Conservation (phyloP, 352 stramenopile genomes). For the Pythium grandisporangium region DNA sequence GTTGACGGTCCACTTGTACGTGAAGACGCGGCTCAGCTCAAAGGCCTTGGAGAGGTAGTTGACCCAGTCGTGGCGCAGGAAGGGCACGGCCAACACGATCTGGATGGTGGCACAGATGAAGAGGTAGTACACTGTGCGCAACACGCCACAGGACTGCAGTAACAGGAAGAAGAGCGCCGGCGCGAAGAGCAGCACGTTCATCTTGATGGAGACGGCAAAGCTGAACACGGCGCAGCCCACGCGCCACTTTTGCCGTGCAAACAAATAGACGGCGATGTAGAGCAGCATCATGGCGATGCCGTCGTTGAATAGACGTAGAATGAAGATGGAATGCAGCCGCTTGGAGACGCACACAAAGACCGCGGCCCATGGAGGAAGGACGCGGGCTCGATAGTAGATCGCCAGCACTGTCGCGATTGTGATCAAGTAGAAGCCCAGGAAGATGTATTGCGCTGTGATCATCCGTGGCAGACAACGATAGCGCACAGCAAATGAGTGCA, state of each 20-base stretch:
- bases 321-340: conserved; percentile 97
- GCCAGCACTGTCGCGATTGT: conserved; percentile 83
- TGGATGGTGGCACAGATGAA: conserved; percentile 89
- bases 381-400: conserved; percentile 79
- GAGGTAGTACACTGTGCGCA: conserved; percentile 80
- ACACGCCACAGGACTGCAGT: conserved; percentile 83
- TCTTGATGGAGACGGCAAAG: conserved; percentile 97
- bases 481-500: too few relatives aligned
- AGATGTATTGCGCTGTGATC: conserved; percentile 88
- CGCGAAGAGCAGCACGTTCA: conserved; percentile 98
- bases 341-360: conserved; percentile 92
- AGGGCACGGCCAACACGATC: conserved; percentile 90
- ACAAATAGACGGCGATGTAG: conserved; percentile 89
- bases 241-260: conserved; percentile 74
- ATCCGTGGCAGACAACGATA: too few relatives aligned
- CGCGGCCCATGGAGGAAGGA: conserved; percentile 82
- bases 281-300: conserved; percentile 93
- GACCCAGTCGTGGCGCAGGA: conserved; percentile 91
- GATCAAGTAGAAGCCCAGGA: conserved; percentile 92
- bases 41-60: conserved; percentile 96
- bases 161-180: conserved; percentile 95
- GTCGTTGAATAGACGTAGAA: conserved; percentile 99
- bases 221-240: conserved; percentile 92
- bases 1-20: conserved; percentile 99
- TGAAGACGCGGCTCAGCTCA: conserved; percentile 97